A percentile compares a stretch with the other conserved stretches of the same genome.
Conservation (phyloP, 257 asterid genomes). For the Nicotiana knightiana region DNA sequence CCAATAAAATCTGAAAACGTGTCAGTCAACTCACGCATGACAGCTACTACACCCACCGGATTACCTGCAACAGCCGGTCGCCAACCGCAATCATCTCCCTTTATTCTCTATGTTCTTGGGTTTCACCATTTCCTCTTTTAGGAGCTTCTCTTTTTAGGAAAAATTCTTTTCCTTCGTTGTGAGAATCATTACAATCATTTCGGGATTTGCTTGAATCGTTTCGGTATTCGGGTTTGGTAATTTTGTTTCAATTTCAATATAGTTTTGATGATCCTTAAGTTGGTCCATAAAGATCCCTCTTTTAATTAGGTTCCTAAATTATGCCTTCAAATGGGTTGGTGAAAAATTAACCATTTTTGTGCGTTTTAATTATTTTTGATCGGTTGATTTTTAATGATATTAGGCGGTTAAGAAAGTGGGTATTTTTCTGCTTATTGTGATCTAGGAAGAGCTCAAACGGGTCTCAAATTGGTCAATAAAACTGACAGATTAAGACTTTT, state of each 20-base stretch:
- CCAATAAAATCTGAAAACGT: slow-evolving; percentile 13
- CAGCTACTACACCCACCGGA: background rate
- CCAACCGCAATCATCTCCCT: slow-evolving; percentile 11
- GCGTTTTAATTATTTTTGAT: background rate
- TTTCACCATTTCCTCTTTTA: background rate
- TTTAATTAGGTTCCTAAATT: background rate
- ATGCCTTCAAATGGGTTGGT: background rate
- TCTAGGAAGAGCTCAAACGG: background rate
- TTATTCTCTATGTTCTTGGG: background rate
- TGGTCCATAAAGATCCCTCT: background rate
- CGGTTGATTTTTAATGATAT: background rate
- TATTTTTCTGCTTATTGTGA: background rate
- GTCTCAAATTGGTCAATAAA: background rate
- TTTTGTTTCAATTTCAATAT: background rate
- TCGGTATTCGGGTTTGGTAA: background rate
- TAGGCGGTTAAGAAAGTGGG: background rate
- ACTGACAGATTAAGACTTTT: background rate
- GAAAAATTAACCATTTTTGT: background rate
- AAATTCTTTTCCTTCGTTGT: background rate
- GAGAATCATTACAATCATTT: slow-evolving; percentile 2
- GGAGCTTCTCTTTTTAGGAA: background rate
- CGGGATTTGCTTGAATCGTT: background rate
- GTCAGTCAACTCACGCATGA: background rate
- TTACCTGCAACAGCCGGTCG: slow-evolving; percentile 17
- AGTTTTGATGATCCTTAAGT: background rate